Base-by-base conservation (phyloP, 2,329 filamentous ascomycete genomes). In the Aureobasidium sp. region DNA sequence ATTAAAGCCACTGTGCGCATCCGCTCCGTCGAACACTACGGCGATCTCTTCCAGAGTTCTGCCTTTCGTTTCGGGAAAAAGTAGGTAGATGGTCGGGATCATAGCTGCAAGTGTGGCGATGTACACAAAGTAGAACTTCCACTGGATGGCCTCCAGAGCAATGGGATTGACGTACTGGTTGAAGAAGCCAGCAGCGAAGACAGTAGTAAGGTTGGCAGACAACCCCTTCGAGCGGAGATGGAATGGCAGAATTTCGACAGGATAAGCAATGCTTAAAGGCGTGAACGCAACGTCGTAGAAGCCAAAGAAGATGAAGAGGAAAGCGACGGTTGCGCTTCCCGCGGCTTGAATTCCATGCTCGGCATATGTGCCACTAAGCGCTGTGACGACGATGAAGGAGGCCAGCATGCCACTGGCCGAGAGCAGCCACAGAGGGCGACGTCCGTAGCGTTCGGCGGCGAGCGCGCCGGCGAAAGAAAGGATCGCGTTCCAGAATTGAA, bases 41-140 rank as follows among this genome's bases (percentile, higher is more conserved):
- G 78, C 78, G 54, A 81, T 81, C 67, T 81, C 79, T 68, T 81
- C 79, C 23, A 81, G 71, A 51, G 77, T 62, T 18, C 66, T 42
- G 38, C 60, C 50, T 25, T 66, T 68, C 27, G 63, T 65, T 20
- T 69, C 65, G 0, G 59, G 67, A 25, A 73, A 76, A 13, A 76
- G 62, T 40, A 76, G 68, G 8, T 66, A 73, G 15, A 72, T 70
- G n/a, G 66, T 69, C 5, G 69, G 54, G n/a, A 69, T 69, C 63
- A 69, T 69, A 15, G 66, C 65, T 1, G 69, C 50, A 15, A 77
- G 71, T 16, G 75, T 71, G 58, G 70, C 76, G 33, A 79, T 78
- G 67, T 82, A 81, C 29, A 82, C 78, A 47, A 81, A 78, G 69
- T 82, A 82, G 67, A 80, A 82, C 67, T 78, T 81, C 81, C 80